Percentiles rank a stretch among this genome's conserved stretches.
These are phyloP conservation scores for Botryotinia convoluta DNA, from an alignment of 2,329 filamentous ascomycete species.

Conservation along the genomic window DNA sequence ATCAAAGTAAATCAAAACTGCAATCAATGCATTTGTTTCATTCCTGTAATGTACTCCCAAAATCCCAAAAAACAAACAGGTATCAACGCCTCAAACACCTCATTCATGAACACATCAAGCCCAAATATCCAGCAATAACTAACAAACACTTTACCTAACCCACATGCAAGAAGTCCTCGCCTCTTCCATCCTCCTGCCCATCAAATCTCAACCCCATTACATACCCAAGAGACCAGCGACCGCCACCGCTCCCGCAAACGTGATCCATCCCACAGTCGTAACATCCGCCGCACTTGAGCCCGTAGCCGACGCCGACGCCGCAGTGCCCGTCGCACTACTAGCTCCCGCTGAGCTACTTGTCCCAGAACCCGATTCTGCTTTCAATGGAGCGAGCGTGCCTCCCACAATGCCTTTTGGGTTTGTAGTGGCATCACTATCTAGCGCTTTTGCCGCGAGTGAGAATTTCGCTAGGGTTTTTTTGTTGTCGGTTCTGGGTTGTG, in stretches of 20 bases:
- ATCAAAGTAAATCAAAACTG: neutral
- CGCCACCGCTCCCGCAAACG: neutral
- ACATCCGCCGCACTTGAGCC: neutral
- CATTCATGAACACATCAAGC: neutral
- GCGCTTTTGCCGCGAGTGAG: neutral
- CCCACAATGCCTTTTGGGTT: neutral
- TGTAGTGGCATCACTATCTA: neutral
- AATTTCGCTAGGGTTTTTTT: neutral
- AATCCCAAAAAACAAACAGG: neutral
- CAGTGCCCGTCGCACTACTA: neutral
- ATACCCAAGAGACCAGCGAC: slow-evolving; percentile 1
- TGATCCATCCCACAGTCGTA: neutral
- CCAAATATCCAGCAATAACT: no score
- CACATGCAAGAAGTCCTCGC: neutral
- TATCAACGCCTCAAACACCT: neutral
- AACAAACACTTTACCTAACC: neutral
- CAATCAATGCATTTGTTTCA: neutral
- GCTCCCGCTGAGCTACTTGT: neutral
- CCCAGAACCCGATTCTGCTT: neutral
- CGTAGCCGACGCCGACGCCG: neutral
- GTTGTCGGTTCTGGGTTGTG: neutral
- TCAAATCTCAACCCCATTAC: neutral
- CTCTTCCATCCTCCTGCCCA: neutral
- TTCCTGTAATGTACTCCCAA: neutral
- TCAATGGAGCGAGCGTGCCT: neutral